Evolutionary conservation across 2,329 filamentous ascomycete species (phyloP).

Genomic region (Pestalotiopsis sp.): DNA sequence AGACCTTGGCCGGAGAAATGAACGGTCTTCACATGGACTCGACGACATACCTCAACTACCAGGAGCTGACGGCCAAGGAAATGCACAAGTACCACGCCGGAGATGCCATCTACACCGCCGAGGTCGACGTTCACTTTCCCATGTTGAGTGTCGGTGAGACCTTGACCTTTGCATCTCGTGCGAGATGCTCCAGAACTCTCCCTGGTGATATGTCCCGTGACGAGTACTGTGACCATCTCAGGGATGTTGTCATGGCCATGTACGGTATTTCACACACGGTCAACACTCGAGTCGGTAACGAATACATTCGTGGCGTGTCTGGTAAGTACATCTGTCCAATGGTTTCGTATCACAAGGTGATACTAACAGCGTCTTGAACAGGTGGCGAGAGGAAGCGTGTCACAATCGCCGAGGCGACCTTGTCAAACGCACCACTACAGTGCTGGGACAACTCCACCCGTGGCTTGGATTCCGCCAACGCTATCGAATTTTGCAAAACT

Average conservation of each 20-base stretch:
- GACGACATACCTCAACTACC: constrained; percentile 49
- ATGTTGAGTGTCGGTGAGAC: constrained; percentile 66
- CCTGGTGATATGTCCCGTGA: not conserved
- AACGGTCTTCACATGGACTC: constrained; percentile 46
- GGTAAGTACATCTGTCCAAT: not conserved
- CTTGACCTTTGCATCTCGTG: constrained; percentile 61
- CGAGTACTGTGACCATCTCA: constrained; percentile 34
- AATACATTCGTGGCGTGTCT: constrained; percentile 69
- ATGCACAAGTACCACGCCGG: constrained; percentile 36
- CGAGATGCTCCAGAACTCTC: constrained; percentile 31
- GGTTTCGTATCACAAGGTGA: not conserved
- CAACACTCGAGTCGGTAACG: constrained; percentile 68
- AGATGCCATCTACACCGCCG: constrained; percentile 65
- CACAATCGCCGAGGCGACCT: constrained; percentile 60
- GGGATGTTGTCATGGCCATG: constrained; percentile 74
- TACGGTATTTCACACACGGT: constrained; percentile 73
- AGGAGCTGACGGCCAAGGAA: constrained; percentile 33
- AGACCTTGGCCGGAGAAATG: constrained; percentile 55
- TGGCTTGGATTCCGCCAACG: constrained; percentile 74
- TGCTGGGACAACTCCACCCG: constrained; percentile 74
- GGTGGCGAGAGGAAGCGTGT: constrained; percentile 73
- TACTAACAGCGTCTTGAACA: not conserved
- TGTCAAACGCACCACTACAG: constrained; percentile 60
- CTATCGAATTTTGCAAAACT: constrained; percentile 73
- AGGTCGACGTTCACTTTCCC: constrained; percentile 64